These are phyloP conservation scores for Penicillium cataractarum DNA, from an alignment of 495 filamentous ascomycete species.

Conservation along the genomic window DNA sequence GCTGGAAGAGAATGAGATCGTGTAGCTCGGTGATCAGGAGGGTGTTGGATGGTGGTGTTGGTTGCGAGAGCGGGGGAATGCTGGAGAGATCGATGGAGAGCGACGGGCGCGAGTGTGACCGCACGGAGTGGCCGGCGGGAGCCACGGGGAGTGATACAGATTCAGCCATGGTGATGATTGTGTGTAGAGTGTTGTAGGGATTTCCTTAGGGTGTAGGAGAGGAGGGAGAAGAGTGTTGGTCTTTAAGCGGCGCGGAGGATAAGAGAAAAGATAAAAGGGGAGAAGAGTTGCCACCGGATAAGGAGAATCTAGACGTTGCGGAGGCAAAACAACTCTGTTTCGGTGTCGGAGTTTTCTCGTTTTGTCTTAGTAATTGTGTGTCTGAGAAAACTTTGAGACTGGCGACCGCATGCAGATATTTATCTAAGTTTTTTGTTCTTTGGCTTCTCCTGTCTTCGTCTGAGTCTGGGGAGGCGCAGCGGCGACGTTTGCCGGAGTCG, in stretches of 20 bases:
- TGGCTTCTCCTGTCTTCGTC: not conserved
- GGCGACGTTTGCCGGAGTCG: slow-evolving; percentile 2
- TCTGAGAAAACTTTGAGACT: not conserved
- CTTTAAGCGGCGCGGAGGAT: slow-evolving; percentile 8
- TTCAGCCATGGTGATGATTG: slow-evolving; percentile 29
- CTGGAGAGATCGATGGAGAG: slow-evolving; percentile 81
- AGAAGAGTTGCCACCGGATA: slow-evolving; percentile 25
- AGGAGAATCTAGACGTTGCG: slow-evolving; percentile 15
- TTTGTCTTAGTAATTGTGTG: not conserved
- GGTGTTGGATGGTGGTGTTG: slow-evolving; percentile 86
- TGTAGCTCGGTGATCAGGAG: slow-evolving; percentile 88
- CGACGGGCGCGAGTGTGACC: slow-evolving; percentile 46
- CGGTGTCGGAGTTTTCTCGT: not conserved
- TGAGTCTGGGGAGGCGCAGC: slow-evolving; percentile 10
- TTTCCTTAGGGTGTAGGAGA: not conserved
- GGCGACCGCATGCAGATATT: slow-evolving; percentile 6
- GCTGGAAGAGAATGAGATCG: slow-evolving; percentile 76
- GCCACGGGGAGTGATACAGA: slow-evolving; percentile 31
- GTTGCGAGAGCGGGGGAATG: slow-evolving; percentile 76
- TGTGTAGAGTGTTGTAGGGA: not conserved
- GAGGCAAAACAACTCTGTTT: slow-evolving; percentile 10
- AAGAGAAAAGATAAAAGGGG: slow-evolving; percentile 21
- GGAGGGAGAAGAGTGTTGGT: not conserved
- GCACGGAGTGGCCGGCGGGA: slow-evolving; percentile 40
- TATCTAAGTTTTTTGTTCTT: slow-evolving; percentile 1